These are phyloP conservation scores for Ophiocordyceps camponoti-saundersi DNA, from an alignment of 2,329 filamentous ascomycete species.

Conservation along the genomic window DNA sequence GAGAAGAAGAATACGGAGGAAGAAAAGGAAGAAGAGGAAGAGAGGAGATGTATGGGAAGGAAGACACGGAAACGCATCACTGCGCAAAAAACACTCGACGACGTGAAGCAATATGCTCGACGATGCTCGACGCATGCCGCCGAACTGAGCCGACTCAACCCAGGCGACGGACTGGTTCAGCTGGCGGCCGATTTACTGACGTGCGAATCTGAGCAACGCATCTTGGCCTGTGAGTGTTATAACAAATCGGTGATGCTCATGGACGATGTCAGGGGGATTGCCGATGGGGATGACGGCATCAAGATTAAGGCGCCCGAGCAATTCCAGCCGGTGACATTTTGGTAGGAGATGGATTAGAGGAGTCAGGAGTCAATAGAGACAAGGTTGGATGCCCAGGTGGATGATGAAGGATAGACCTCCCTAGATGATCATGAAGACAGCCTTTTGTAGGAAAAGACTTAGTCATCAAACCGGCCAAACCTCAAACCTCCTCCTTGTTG, in stretches of 20 bases:
- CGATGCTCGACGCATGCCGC: slow-evolving; percentile 9
- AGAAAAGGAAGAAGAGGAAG: background rate
- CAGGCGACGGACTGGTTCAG: slow-evolving; percentile 7
- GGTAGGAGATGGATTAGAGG: slow-evolving; percentile 9
- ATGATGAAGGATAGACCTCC: background rate
- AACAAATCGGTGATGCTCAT: background rate
- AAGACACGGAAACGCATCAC: background rate
- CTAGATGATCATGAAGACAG: too few species aligned
- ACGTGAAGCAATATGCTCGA: slow-evolving; percentile 7
- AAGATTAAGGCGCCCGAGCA: slow-evolving; percentile 8
- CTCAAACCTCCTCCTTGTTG: too few species aligned
- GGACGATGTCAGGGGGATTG: background rate
- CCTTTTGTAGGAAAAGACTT: too few species aligned
- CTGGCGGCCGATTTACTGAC: slow-evolving; percentile 8
- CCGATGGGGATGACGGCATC: slow-evolving; percentile 2
- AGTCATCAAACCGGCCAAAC: too few species aligned
- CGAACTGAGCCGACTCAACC: slow-evolving; percentile 9
- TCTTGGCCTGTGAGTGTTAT: background rate
- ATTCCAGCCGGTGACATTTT: slow-evolving; percentile 11
- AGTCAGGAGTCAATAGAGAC: too few species aligned
- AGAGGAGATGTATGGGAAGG: background rate
- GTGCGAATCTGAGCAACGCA: slow-evolving; percentile 3
- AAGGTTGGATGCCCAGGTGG: background rate
- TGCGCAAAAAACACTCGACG: background rate
- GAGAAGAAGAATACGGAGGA: background rate